These are phyloP conservation scores for Fusarium udum DNA, from an alignment of 2,329 filamentous ascomycete genomes.

Conservation along the genomic window DNA sequence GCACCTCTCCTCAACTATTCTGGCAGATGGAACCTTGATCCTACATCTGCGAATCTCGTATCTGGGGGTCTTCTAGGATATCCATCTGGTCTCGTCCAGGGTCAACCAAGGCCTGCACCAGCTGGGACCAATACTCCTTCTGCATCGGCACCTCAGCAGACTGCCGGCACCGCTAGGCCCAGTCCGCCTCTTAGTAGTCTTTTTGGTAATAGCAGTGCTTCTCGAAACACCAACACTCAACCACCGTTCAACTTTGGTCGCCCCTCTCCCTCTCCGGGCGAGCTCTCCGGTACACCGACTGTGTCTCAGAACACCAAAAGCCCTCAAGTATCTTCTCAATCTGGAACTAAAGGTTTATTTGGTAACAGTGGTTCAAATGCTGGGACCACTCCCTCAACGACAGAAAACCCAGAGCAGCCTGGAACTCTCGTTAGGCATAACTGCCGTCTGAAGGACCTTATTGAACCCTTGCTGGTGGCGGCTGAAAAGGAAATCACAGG, in stretches of 20 bases:
- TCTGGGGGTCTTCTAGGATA: background rate
- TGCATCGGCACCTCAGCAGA: background rate
- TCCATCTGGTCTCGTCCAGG: background rate
- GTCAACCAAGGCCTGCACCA: background rate
- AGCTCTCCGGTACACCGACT: background rate
- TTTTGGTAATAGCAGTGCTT: background rate
- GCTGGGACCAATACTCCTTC: background rate
- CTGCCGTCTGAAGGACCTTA: background rate
- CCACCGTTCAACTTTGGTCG: background rate
- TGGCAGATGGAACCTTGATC: background rate
- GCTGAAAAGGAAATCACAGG: background rate
- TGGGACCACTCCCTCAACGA: no score
- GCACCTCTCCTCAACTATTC: fast-evolving
- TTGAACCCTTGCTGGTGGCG: background rate
- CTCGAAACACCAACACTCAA: background rate
- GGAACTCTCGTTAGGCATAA: background rate
- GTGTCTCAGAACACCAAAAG: background rate
- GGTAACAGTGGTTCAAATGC: background rate
- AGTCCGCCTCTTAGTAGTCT: fast-evolving
- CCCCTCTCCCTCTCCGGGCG: background rate
- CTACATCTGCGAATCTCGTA: background rate
- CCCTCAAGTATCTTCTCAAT: background rate
- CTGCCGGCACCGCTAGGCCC: background rate
- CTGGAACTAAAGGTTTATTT: background rate
- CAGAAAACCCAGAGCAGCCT: background rate